Base-by-base conservation (phyloP, 1,139 yeast genomes). In the Pichia sp. region DNA sequence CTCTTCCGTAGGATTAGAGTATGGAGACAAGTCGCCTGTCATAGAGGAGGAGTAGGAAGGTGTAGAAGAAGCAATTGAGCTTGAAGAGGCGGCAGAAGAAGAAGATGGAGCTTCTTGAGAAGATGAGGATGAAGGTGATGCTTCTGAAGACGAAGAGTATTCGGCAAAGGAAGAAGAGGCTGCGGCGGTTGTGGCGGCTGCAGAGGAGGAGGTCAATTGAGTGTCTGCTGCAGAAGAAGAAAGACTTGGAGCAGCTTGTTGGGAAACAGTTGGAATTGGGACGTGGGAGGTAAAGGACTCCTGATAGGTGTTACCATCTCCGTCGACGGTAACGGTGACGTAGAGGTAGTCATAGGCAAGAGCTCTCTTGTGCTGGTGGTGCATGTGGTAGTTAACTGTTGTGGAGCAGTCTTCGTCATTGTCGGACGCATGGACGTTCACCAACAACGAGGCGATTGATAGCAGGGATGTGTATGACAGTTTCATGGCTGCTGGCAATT, bases 281-380 rank as follows among this genome's bases (percentile, higher is more conserved):
- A 14, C 16, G 30, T 20, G 27, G 45, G 64, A 52, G 48, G 67
- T 50, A 30, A 70, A 45, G 36, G 67, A 42, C 30, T 64, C 56
- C 34, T 62, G 56, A 50, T 66, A 60, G 54, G 83, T 74, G 61
- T 76, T 68, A 60, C 96, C 95, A 50, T 78, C 67, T 60, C 78
- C 81, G 70, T 88, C 85, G 58, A 90, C 96, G 56, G 85, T 78
- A 59, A 85, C 83, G 46, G 92, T 85, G 65, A 84, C 85, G 71
- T 87, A 88, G 60, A 87, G 92, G 71, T 85, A 84, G 71, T 88
- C 90, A 64, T 87, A 83, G 58, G 88, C 95, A 62, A 85, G 81
- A 51, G 88, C 89, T 75, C 91, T 83, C 75, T 83, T 84, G 71
- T 84, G 86, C 64, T 78, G 81, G 71, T 85, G 87, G 73, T 87